A percentile compares a stretch with the other conserved stretches of the same genome.
phyloP scores from a whole-genome alignment of 192 early-diverging fungal species.

The Coemansia sp. region DNA sequence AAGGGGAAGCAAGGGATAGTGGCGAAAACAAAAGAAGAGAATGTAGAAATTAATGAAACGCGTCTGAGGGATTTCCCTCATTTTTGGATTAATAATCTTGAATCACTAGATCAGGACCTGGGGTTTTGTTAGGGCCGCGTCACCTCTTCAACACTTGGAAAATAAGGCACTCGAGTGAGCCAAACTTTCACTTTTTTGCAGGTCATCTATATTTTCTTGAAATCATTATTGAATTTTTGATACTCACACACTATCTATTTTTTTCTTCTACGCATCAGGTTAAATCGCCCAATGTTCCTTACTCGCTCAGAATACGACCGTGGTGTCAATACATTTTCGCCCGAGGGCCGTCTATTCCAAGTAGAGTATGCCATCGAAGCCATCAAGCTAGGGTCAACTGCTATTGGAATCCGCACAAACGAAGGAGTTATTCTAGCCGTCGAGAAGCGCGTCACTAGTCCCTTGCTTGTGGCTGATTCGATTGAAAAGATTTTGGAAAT shows the following conservation, averaged over 20 bases:
- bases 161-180: not conserved
- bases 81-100: not conserved
- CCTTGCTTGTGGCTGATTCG: constrained; percentile 88
- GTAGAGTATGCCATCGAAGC: constrained; percentile 99
- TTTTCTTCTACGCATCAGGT: constrained; percentile 1
- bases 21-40: not conserved
- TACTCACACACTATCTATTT: not conserved
- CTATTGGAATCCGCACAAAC: constrained; percentile 95
- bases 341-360: constrained; percentile 99
- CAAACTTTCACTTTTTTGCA: not conserved
- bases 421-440: constrained; percentile 94
- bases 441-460: constrained; percentile 95
- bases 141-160: not conserved
- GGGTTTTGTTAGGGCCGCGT: not conserved
- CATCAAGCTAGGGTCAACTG: constrained; percentile 98
- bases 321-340: constrained; percentile 99
- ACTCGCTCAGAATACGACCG: constrained; percentile 96
- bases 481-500: constrained; percentile 99
- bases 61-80: not conserved
- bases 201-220: not conserved
- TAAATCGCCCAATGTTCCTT: constrained; percentile 37
- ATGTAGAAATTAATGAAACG: not conserved
- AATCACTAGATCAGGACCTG: not conserved
- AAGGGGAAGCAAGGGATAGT: not conserved
- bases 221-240: not conserved